Conservation (phyloP, 306 rosid genomes). For the Cucurbita maxima region DNA sequence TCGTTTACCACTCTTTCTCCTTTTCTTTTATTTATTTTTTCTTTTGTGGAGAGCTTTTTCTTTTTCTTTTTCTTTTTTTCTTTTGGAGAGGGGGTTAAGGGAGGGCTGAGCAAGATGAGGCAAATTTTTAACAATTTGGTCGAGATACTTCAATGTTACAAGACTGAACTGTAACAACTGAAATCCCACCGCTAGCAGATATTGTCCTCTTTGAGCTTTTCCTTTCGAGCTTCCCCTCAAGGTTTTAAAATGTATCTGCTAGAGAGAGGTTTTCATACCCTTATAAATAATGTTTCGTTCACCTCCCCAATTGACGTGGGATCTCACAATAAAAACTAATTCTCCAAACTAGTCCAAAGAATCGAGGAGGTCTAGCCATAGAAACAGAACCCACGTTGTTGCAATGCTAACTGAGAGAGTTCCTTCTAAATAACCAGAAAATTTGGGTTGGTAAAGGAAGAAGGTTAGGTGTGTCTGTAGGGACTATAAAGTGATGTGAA, state of each 20-base stretch:
- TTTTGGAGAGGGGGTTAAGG: background rate
- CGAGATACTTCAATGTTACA: background rate
- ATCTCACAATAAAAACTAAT: background rate
- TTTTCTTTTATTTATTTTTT: background rate
- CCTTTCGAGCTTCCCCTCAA: no score
- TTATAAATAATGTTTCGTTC: no score
- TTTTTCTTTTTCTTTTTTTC: background rate
- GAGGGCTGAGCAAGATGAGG: background rate
- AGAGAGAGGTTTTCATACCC: no score
- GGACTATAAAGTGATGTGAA: conserved; percentile 4
- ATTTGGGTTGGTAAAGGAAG: conserved; percentile 1
- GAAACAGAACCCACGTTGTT: background rate
- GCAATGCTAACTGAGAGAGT: background rate
- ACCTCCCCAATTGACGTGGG: no score
- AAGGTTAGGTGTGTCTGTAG: background rate
- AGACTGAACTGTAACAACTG: no score
- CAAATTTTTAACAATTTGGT: background rate
- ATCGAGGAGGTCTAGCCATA: background rate
- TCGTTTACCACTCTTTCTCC: background rate
- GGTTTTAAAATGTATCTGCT: no score
- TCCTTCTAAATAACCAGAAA: background rate
- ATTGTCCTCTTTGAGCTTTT: no score
- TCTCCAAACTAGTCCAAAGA: background rate
- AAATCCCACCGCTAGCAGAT: no score
- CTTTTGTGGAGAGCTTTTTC: background rate